Evolutionary conservation across 2,329 filamentous ascomycete genomes (phyloP).

Genomic region (Aspergillus sp.): DNA sequence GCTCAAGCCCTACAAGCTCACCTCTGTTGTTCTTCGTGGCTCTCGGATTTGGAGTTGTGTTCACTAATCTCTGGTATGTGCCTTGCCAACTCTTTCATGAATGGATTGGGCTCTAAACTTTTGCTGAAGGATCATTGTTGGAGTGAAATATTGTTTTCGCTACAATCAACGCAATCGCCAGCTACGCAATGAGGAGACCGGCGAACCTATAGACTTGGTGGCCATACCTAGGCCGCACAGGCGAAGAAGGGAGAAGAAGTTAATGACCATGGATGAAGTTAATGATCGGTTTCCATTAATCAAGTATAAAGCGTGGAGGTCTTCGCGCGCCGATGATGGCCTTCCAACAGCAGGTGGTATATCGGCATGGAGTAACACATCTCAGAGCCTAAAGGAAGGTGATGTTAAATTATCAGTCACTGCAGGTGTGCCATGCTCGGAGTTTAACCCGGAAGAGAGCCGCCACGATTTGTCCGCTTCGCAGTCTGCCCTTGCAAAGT

Average conservation of each 20-base stretch:
- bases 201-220: constrained; percentile 84
- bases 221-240: constrained; percentile 83
- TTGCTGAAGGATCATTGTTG: constrained; percentile 86
- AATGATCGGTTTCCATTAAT: constrained; percentile 94
- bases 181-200: constrained; percentile 72
- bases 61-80: constrained; percentile 94
- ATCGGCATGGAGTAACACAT: constrained; percentile 66
- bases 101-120: background rate
- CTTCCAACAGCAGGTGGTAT: constrained; percentile 83
- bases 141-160: constrained; percentile 98
- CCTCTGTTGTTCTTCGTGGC: constrained; percentile 91
- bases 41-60: constrained; percentile 94
- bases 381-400: constrained; percentile 70
- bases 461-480: constrained; percentile 17
- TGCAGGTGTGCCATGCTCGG: constrained; percentile 19
- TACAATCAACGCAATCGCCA: constrained; percentile 93
- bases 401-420: constrained; percentile 43
- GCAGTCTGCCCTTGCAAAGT: background rate
- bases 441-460: constrained; percentile 22
- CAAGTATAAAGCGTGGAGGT: constrained; percentile 96
- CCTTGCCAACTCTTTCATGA: background rate
- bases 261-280: constrained; percentile 99
- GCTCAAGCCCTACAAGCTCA: constrained; percentile 62
- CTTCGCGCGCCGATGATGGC: constrained; percentile 76
- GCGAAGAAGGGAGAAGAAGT: constrained; percentile 89